Evolutionary conservation across 495 filamentous ascomycete genomes (phyloP).

Genomic region (Letharia lupina): DNA sequence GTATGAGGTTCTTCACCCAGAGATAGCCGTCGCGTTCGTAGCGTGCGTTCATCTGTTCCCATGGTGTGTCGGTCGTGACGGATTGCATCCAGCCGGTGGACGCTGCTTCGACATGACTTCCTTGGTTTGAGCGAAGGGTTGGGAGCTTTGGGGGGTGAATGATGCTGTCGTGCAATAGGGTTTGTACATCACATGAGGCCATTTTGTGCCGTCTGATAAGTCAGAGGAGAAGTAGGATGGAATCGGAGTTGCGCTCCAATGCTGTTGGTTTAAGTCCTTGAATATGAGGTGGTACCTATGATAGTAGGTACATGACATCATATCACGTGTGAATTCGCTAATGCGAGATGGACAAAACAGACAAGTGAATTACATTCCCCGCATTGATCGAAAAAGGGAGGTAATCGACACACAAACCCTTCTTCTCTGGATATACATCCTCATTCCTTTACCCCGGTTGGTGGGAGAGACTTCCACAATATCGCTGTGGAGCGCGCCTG

Average conservation of each 20-base stretch:
- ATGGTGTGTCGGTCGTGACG: constrained; percentile 29
- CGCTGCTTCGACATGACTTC: constrained; percentile 3
- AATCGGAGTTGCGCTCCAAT: too few relatives aligned
- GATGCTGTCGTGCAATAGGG: not conserved
- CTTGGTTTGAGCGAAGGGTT: constrained; percentile 10
- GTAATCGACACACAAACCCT: too few relatives aligned
- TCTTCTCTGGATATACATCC: too few relatives aligned
- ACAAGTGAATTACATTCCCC: too few relatives aligned
- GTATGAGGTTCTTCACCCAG: constrained; percentile 51
- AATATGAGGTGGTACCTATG: too few relatives aligned
- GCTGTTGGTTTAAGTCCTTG: too few relatives aligned
- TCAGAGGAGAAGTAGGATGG: not conserved
- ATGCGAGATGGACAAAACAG: too few relatives aligned
- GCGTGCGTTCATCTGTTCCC: constrained; percentile 39
- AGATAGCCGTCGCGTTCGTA: constrained; percentile 52
- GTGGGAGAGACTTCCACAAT: too few relatives aligned
- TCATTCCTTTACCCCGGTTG: too few relatives aligned
- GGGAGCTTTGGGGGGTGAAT: not conserved
- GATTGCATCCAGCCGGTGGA: constrained; percentile 19
- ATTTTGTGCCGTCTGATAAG: not conserved
- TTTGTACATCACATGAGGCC: constrained; percentile 6
- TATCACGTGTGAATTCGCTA: not conserved
- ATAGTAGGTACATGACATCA: not conserved
- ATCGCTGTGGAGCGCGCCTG: too few relatives aligned
- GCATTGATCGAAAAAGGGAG: too few relatives aligned